A percentile compares a stretch with the other conserved stretches of the same genome.
phyloP scores from a whole-genome alignment of 352 stramenopile species.

The Blastocystis sp. region DNA sequence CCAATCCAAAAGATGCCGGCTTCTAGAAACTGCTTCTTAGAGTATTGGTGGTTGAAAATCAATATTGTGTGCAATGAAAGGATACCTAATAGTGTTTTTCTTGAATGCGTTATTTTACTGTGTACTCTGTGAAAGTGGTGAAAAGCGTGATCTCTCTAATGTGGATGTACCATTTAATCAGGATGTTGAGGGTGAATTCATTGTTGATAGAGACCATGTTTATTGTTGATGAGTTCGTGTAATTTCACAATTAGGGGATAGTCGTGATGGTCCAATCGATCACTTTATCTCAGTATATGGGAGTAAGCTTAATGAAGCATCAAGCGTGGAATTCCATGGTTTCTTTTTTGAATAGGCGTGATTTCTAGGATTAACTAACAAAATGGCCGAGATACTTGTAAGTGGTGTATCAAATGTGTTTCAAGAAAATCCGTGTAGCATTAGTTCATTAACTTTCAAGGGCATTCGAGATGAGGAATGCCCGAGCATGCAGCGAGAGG shows the following conservation, averaged over 20 bases:
- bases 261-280: not conserved
- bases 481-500: slow-evolving; percentile 9
- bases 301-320: not conserved
- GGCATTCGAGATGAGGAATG: slow-evolving; percentile 16
- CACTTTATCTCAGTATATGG: slow-evolving; percentile 10
- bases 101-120: not conserved
- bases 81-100: not conserved
- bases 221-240: not conserved
- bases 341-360: not conserved
- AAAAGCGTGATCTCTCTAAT: not conserved
- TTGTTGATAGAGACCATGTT: not conserved
- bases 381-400: not conserved
- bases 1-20: not conserved
- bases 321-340: not conserved
- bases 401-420: not conserved
- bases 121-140: not conserved
- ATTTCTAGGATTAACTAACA: slow-evolving; percentile 34
- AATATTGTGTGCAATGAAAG: not conserved
- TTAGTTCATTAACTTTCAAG: slow-evolving; percentile 6
- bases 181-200: not conserved
- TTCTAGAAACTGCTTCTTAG: not conserved
- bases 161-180: not conserved
- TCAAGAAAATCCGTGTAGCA: not conserved
- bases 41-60: not conserved
- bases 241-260: not conserved